These are phyloP conservation scores for Russula sp. DNA, from an alignment of 768 basidiomycete genomes.

Conservation along the genomic window DNA sequence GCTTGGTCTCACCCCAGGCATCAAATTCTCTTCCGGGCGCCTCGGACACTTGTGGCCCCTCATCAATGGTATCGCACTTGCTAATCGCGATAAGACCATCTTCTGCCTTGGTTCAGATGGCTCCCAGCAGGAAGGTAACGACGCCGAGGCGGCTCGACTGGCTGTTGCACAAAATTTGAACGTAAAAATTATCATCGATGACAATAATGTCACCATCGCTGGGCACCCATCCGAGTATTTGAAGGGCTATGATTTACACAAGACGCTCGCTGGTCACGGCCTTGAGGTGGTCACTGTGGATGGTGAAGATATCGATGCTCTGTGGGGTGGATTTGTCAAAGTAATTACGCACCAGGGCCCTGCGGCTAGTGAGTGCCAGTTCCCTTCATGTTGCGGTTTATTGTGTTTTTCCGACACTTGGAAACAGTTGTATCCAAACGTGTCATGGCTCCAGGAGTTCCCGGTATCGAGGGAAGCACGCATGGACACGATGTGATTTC, in stretches of 20 bases:
- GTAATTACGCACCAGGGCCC: constrained; percentile 62
- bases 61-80: constrained; percentile 79
- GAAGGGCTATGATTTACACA: constrained; percentile 62
- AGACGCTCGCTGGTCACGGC: constrained; percentile 77
- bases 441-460: constrained; percentile 37
- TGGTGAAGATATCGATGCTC: constrained; percentile 73
- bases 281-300: constrained; percentile 65
- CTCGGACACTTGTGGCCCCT: constrained; percentile 88
- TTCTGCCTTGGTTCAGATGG: constrained; percentile 87
- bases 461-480: constrained; percentile 67
- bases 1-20: constrained; percentile 82
- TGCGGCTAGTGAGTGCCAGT: constrained; percentile 50
- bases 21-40: constrained; percentile 91
- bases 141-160: constrained; percentile 82
- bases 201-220: constrained; percentile 90
- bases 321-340: constrained; percentile 60
- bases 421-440: constrained; percentile 58
- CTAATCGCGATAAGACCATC: constrained; percentile 66
- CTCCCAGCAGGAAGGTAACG: constrained; percentile 87
- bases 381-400: background rate
- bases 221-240: constrained; percentile 85
- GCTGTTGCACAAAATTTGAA: constrained; percentile 80
- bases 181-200: constrained; percentile 81
- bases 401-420: background rate
- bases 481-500: constrained; percentile 87